Evolutionary conservation across 164 flowering plant species (phyloP).

Genomic region (grape (Vitis vinifera)): DNA sequence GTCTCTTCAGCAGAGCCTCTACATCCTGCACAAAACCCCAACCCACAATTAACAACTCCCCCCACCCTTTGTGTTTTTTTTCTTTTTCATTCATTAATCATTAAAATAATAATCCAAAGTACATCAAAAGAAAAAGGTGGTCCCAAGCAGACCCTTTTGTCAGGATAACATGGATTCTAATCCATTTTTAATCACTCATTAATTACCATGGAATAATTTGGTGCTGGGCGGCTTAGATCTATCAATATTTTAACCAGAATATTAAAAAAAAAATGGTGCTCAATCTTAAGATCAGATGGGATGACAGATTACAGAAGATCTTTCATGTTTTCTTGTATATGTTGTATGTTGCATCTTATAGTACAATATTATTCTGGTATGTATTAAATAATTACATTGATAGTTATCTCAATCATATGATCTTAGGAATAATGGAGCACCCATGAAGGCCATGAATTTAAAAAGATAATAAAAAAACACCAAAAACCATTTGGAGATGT

Average conservation of each 20-base stretch:
- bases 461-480: neutral
- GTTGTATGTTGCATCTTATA: slow-evolving; percentile 21
- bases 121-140: slow-evolving; percentile 6
- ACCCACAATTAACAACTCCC: neutral
- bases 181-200: slow-evolving; percentile 5
- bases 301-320: slow-evolving; percentile 52
- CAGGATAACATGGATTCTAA: slow-evolving; percentile 29
- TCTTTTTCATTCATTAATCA: neutral
- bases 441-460: neutral
- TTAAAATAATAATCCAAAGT: slow-evolving; percentile 6
- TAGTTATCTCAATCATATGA: slow-evolving; percentile 11
- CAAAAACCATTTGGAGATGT: neutral
- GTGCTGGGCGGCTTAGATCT: slow-evolving; percentile 37
- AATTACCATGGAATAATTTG: slow-evolving; percentile 32
- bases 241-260: neutral
- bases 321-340: slow-evolving; percentile 42
- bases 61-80: neutral
- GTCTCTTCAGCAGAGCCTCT: slow-evolving; percentile 54
- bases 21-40: slow-evolving; percentile 57
- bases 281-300: slow-evolving; percentile 18
- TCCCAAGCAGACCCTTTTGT: slow-evolving; percentile 24
- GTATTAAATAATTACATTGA: neutral
- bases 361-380: neutral
- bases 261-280: slow-evolving; percentile 9
- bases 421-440: neutral